Percentiles rank a stretch among this genome's conserved stretches.
Evolutionary conservation across 2,329 filamentous ascomycete genomes (phyloP).

Genomic region (Apiospora malaysiana): DNA sequence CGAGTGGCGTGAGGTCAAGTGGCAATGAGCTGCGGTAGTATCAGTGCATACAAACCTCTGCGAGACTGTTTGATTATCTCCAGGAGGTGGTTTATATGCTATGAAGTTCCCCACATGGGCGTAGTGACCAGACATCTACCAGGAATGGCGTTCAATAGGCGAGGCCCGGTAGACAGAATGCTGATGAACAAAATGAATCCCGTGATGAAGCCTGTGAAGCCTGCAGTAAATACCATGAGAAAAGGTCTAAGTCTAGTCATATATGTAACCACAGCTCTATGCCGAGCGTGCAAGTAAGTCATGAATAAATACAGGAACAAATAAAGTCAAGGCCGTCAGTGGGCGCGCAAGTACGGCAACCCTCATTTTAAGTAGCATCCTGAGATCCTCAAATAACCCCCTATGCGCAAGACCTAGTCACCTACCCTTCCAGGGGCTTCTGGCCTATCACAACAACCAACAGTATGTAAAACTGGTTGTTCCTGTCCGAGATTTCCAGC

Average conservation of each 20-base stretch:
- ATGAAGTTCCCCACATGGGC: neutral
- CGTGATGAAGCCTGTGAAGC: no score
- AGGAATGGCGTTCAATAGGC: no score
- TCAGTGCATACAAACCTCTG: neutral
- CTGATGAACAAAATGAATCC: no score
- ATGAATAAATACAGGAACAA: neutral
- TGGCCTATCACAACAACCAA: conserved; percentile 12
- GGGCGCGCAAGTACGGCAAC: neutral
- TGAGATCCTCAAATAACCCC: no score
- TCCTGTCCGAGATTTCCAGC: conserved; percentile 4
- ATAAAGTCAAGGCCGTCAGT: neutral
- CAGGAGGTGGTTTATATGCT: neutral
- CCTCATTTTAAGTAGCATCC: neutral
- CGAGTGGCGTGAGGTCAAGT: neutral
- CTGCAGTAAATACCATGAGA: neutral
- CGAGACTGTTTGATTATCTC: no score
- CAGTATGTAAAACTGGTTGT: conserved; percentile 3
- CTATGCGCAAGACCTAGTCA: no score
- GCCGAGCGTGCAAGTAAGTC: neutral
- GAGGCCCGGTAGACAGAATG: no score
- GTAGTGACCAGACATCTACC: neutral
- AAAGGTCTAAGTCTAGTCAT: neutral
- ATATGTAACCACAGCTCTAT: neutral
- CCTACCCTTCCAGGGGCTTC: neutral
- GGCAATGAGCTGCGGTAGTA: neutral